phyloP scores from a whole-genome alignment of 208 protist species.

The Trypanosoma lewisi region DNA sequence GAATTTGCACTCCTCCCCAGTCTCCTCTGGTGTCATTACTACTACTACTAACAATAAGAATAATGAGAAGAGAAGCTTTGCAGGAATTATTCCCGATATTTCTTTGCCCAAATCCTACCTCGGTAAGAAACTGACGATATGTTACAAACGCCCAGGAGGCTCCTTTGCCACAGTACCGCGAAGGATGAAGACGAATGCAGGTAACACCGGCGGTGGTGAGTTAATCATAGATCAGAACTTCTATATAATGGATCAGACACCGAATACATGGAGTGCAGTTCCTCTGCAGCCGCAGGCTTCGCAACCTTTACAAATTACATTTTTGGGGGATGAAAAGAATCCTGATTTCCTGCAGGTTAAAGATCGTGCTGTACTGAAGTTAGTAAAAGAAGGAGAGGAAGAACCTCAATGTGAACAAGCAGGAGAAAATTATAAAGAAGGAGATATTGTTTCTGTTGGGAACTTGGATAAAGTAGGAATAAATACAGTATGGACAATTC shows the following conservation, averaged over 20 bases:
- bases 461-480: constrained; percentile 14
- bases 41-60: too few relatives aligned
- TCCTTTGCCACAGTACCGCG: constrained; percentile 75
- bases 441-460: too few relatives aligned
- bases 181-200: constrained; percentile 2
- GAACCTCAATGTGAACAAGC: constrained; percentile 6
- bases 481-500: constrained; percentile 72
- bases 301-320: constrained; percentile 57
- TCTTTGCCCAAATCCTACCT: background rate
- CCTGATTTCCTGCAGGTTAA: constrained; percentile 40
- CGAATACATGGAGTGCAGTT: constrained; percentile 43
- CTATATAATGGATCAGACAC: constrained; percentile 37
- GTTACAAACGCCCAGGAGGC: constrained; percentile 52
- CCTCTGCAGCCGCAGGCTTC: constrained; percentile 53
- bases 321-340: constrained; percentile 32
- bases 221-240: constrained; percentile 60
- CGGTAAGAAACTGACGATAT: constrained; percentile 53
- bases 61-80: too few relatives aligned
- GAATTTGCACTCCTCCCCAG: too few relatives aligned
- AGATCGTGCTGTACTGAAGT: constrained; percentile 71
- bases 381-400: constrained; percentile 5
- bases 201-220: too few relatives aligned
- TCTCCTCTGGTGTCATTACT: too few relatives aligned
- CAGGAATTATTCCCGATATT: background rate
- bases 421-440: too few relatives aligned